A percentile compares a stretch with the other conserved stretches of the same genome.
These are phyloP conservation scores for Penicillium goetzii DNA, from an alignment of 495 filamentous ascomycete genomes.

Conservation along the genomic window DNA sequence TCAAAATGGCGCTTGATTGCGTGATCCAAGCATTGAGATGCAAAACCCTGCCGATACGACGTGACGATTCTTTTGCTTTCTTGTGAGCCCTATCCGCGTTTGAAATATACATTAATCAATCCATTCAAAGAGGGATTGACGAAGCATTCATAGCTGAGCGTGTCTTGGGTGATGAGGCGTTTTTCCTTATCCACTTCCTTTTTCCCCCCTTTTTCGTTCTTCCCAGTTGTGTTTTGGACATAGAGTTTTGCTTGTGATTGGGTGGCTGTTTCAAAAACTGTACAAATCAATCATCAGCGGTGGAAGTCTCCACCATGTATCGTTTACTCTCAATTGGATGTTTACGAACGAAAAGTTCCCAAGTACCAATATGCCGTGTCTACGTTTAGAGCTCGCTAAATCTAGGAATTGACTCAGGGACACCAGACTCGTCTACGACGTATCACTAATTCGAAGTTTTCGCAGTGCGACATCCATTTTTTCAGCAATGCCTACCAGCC, in stretches of 20 bases:
- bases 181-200: background rate
- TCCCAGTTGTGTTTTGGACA: background rate
- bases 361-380: background rate
- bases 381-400: background rate
- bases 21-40: background rate
- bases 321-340: background rate
- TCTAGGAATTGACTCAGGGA: too few relatives aligned
- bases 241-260: background rate
- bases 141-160: constrained; percentile 16
- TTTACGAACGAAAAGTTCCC: background rate
- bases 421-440: too few relatives aligned
- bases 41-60: constrained; percentile 14
- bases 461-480: background rate
- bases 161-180: constrained; percentile 1
- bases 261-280: constrained; percentile 5
- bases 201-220: background rate
- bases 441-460: background rate
- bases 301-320: background rate
- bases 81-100: constrained; percentile 26
- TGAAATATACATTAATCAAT: constrained; percentile 16
- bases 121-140: background rate
- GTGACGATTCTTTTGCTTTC: constrained; percentile 24
- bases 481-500: background rate
- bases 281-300: background rate
- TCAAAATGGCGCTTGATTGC: constrained; percentile 16